phyloP scores from a whole-genome alignment of 805 yeast species.

The Pichia manshurica region DNA sequence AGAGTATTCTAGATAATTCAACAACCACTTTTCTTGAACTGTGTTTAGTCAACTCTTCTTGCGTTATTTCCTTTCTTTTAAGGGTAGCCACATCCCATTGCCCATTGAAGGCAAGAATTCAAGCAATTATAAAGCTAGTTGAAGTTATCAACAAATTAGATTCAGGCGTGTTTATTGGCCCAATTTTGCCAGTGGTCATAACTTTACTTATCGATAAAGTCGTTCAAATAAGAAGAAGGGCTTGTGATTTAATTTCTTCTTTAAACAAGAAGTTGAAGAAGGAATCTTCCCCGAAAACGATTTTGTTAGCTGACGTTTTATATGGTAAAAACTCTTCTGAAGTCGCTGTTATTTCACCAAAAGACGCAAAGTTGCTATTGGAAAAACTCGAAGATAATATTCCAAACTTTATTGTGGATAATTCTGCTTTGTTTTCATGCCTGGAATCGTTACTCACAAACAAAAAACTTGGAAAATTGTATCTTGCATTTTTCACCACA shows the following conservation, averaged over 20 bases:
- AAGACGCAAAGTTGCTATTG: constrained; percentile 50
- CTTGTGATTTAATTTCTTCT: constrained; percentile 33
- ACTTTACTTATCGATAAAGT: constrained; percentile 49
- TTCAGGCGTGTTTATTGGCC: constrained; percentile 34
- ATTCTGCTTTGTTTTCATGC: constrained; percentile 36
- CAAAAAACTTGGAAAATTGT: constrained; percentile 50
- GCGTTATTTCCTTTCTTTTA: constrained; percentile 49
- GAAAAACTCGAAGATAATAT: constrained; percentile 33
- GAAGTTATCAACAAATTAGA: constrained; percentile 33
- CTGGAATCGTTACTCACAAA: constrained; percentile 37
- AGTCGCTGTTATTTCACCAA: constrained; percentile 56
- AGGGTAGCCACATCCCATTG: constrained; percentile 52
- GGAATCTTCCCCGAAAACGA: constrained; percentile 29
- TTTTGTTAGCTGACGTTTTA: constrained; percentile 48
- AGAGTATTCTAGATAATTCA: constrained; percentile 31
- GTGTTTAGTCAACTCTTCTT: constrained; percentile 21
- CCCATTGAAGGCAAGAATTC: constrained; percentile 52
- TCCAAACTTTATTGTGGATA: constrained; percentile 46
- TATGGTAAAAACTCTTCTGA: constrained; percentile 47
- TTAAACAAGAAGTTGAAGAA: constrained; percentile 23
- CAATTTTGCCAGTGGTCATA: constrained; percentile 53
- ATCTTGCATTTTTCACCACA: constrained; percentile 59
- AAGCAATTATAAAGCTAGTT: constrained; percentile 40
- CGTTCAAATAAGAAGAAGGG: constrained; percentile 43
- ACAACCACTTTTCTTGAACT: constrained; percentile 16